Conservation (phyloP, 2,329 filamentous ascomycete species). For the Ophiocordyceps polyrhachis-furcata region DNA sequence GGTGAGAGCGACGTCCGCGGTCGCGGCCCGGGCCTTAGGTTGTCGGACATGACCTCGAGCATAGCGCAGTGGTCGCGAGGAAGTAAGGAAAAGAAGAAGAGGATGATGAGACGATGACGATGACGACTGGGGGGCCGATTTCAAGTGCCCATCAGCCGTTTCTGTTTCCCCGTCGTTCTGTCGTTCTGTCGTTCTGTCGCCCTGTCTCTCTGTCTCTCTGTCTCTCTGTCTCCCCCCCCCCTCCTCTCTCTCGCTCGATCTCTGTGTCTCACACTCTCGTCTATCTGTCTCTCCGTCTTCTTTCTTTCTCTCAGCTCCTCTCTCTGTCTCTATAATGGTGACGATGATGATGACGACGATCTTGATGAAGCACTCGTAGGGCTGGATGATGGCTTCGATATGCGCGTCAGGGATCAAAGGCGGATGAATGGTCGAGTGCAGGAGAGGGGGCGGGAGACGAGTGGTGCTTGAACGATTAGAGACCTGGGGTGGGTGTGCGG, state of each 20-base stretch:
- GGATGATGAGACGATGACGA: background rate
- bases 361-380: too few relatives aligned
- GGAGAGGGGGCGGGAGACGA: background rate
- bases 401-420: background rate
- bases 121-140: background rate
- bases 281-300: too few relatives aligned
- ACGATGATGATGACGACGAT: too few relatives aligned
- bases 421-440: background rate
- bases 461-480: background rate
- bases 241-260: too few relatives aligned
- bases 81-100: background rate
- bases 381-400: background rate
- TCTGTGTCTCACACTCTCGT: too few relatives aligned
- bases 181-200: too few relatives aligned
- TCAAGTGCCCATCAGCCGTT: too few relatives aligned
- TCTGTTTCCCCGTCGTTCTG: too few relatives aligned
- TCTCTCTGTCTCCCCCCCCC: too few relatives aligned
- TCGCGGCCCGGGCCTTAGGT: conserved; percentile 5
- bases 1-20: conserved; percentile 1
- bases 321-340: too few relatives aligned
- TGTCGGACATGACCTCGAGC: conserved; percentile 14
- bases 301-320: too few relatives aligned
- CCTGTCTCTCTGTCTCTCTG: too few relatives aligned
- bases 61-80: background rate
- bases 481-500: background rate